Conservation (phyloP, 768 basidiomycete genomes). For the Podaxis carcinomalis region DNA sequence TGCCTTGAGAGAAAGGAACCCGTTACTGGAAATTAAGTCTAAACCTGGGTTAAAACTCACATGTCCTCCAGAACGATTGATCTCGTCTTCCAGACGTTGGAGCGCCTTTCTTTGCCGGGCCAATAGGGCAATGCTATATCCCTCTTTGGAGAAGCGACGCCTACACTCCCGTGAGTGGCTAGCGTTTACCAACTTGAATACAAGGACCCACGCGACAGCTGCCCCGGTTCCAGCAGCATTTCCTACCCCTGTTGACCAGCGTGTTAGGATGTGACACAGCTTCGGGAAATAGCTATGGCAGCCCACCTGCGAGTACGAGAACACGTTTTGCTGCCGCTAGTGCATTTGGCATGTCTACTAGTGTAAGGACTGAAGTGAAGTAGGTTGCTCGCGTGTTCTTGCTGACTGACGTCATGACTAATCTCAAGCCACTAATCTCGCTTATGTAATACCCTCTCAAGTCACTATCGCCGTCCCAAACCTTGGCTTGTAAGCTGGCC, state of each 20-base stretch:
- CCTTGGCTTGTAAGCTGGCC: not conserved
- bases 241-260: constrained; percentile 32
- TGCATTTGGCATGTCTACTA: constrained; percentile 15
- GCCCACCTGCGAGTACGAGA: constrained; percentile 54
- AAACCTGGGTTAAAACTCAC: constrained; percentile 26
- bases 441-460: not conserved
- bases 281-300: not conserved
- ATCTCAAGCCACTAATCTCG: not conserved
- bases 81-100: constrained; percentile 47
- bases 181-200: not conserved
- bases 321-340: constrained; percentile 40
- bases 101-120: constrained; percentile 53
- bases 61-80: constrained; percentile 55
- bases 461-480: not conserved
- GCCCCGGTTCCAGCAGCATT: constrained; percentile 52
- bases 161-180: constrained; percentile 24
- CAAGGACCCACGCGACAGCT: constrained; percentile 44
- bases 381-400: not conserved
- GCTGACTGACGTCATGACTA: constrained; percentile 1
- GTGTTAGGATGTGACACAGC: not conserved
- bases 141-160: constrained; percentile 54
- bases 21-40: not conserved
- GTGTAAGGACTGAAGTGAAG: not conserved
- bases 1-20: constrained; percentile 36
- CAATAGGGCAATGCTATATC: constrained; percentile 65